These are phyloP conservation scores for Mycosphaerella arachidis DNA, from an alignment of 2,329 filamentous ascomycete genomes.

Conservation along the genomic window DNA sequence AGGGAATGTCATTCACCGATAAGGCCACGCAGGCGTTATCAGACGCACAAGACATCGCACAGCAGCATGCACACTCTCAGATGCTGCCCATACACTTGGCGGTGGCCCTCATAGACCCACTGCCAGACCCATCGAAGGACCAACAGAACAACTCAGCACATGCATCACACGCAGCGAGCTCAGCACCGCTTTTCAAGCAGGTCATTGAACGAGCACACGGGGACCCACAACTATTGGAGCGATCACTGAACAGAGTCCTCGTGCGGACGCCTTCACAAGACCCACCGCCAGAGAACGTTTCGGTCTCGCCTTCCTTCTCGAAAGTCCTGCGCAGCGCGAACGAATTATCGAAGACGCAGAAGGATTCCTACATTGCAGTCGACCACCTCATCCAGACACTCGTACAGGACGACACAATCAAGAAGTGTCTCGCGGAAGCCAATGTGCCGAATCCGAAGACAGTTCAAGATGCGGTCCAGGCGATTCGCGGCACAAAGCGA, in stretches of 20 bases:
- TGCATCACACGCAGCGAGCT: slow-evolving; percentile 57
- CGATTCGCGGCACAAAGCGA: slow-evolving; percentile 85
- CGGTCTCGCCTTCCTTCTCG: slow-evolving; percentile 75
- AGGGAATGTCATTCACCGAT: slow-evolving; percentile 89
- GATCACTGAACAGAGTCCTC: slow-evolving; percentile 83
- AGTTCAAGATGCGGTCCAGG: slow-evolving; percentile 81
- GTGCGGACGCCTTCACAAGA: slow-evolving; percentile 92
- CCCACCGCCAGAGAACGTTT: slow-evolving; percentile 83
- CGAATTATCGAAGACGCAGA: slow-evolving; percentile 94
- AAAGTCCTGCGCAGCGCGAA: slow-evolving; percentile 78
- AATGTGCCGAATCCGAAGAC: slow-evolving; percentile 90
- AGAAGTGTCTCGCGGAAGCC: slow-evolving; percentile 71
- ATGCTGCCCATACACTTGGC: slow-evolving; percentile 86
- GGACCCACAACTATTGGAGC: slow-evolving; percentile 82
- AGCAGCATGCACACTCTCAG: slow-evolving; percentile 87
- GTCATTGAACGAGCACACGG: slow-evolving; percentile 91
- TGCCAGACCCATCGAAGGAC: slow-evolving; percentile 69
- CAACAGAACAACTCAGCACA: slow-evolving; percentile 63
- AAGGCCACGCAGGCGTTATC: slow-evolving; percentile 83
- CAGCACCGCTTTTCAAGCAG: slow-evolving; percentile 82
- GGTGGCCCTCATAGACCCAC: slow-evolving; percentile 72
- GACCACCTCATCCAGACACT: slow-evolving; percentile 89
- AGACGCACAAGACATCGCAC: slow-evolving; percentile 80
- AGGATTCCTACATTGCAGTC: slow-evolving; percentile 89
- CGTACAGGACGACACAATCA: slow-evolving; percentile 71